Percentiles rank a stretch among this genome's conserved stretches.
phyloP scores from a whole-genome alignment of 371 early-diverging fungal genomes.

The Chytridium lagenaria region DNA sequence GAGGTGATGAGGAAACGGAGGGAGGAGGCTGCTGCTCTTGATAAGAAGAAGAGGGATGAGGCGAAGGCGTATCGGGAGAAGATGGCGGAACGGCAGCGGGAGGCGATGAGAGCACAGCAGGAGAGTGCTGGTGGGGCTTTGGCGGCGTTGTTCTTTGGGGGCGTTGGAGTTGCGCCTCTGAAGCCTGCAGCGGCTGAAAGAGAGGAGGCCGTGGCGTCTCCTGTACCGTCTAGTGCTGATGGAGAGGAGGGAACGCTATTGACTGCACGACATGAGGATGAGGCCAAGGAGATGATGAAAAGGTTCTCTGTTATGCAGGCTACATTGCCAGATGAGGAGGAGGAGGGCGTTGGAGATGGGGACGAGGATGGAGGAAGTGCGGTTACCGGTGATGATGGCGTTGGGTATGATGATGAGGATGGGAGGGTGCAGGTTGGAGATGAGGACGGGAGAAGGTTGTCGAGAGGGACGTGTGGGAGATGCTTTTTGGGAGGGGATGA shows the following conservation, averaged over 20 bases:
- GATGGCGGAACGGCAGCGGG: not conserved
- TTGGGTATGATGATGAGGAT: not conserved
- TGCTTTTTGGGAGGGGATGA: not conserved
- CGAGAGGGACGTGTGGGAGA: not conserved
- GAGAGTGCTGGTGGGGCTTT: not conserved
- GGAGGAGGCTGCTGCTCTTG: conserved; percentile 19
- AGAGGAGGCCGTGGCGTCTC: not conserved
- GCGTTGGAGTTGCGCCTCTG: not conserved
- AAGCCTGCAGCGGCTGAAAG: not conserved
- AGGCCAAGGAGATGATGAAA: conserved; percentile 15
- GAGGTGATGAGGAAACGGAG: conserved; percentile 25
- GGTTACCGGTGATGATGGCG: not conserved
- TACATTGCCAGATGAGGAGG: not conserved
- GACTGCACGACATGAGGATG: not conserved
- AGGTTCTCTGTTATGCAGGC: conserved; percentile 6
- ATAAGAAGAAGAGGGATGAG: conserved; percentile 20
- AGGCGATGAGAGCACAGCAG: not conserved
- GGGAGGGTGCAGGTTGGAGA: too few species aligned
- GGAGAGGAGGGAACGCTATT: not conserved
- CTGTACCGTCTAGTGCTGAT: not conserved
- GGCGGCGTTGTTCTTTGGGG: conserved; percentile 9
- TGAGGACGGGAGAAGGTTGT: not conserved
- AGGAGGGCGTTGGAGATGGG: not conserved
- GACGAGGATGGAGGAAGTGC: not conserved
- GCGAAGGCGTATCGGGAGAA: not conserved